Base-by-base conservation (phyloP, 192 early-diverging fungal species). In the Polychytrium aggregatum region DNA sequence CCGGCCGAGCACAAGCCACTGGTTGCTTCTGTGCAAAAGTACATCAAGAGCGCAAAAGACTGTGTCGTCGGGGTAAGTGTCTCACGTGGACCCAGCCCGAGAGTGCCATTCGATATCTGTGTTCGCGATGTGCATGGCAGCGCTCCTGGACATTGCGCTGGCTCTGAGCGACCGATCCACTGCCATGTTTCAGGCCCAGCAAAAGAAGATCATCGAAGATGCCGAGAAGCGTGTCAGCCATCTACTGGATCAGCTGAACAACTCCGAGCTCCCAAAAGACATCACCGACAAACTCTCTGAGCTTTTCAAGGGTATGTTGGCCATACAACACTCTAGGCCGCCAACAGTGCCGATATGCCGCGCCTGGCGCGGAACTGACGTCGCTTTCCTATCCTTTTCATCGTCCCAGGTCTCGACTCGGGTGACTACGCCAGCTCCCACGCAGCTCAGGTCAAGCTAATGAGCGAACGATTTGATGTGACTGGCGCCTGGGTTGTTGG, bases 201-300 rank as follows among this genome's bases (percentile, higher is more conserved):
- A 86, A 53, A 82, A 82, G 52, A 68, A 79, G 43, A 69, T 83
- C 42, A 72, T 84, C 57, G 84, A 88, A 51, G 90, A 97, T 42
- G 79, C 88, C 2, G 85, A 92, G 41, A 86, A 85, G 57, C 70
- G 83, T n/a, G 50, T 97, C 27, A 72, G 79, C 27, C 62, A 65
- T 5, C 53, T 97, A 38, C 88, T 87, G 62, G 93, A 93, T 63
- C 72, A 78, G 65, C 64, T 94, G 70, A 92, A 93, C 60, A 82
- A 82, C 56, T 79, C 76, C 24, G 78, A 82, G 44, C 59, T 91
- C 5, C 71, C 78, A 0, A 57, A 53, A 22, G 68, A 68, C 16
- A 75, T 89, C n/a, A 56, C 74, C 21, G 77, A 69, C 0, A 63
- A 72, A 48, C 73, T 90, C 61, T 47, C 72, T 2, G 59, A 73